These are phyloP conservation scores for Pythium folliculosum DNA, from an alignment of 352 stramenopile genomes.

Conservation along the genomic window DNA sequence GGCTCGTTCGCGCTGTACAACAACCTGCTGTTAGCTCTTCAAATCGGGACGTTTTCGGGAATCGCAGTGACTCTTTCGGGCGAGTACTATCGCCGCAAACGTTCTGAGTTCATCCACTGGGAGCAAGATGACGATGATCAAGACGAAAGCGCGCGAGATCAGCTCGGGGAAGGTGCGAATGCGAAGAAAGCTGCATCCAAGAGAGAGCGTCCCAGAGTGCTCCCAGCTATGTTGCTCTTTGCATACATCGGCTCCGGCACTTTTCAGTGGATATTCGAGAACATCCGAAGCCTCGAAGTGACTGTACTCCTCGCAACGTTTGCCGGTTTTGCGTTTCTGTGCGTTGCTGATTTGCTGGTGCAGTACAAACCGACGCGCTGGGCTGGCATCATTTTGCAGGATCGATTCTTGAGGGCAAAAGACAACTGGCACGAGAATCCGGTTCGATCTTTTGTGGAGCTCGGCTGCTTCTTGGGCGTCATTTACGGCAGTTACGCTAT, in stretches of 20 bases:
- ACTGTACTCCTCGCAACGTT: slow-evolving; percentile 75
- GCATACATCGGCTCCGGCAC: slow-evolving; percentile 85
- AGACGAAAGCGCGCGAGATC: neutral
- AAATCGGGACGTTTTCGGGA: slow-evolving; percentile 82
- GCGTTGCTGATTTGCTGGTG: slow-evolving; percentile 66
- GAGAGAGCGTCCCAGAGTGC: slow-evolving; percentile 32
- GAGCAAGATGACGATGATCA: slow-evolving; percentile 30
- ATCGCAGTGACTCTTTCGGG: slow-evolving; percentile 79
- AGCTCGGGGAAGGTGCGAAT: neutral
- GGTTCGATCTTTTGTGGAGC: slow-evolving; percentile 82
- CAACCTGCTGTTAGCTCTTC: slow-evolving; percentile 73
- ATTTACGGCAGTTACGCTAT: slow-evolving; percentile 89
- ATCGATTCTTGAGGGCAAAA: slow-evolving; percentile 73
- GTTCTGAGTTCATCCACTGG: slow-evolving; percentile 57
- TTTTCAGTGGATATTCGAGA: slow-evolving; percentile 90
- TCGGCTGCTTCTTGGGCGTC: slow-evolving; percentile 84
- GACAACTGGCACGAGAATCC: slow-evolving; percentile 77
- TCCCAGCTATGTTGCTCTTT: slow-evolving; percentile 72
- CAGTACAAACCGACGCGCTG: slow-evolving; percentile 45
- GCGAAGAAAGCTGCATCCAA: neutral
- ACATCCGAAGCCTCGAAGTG: slow-evolving; percentile 83
- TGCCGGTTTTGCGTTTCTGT: slow-evolving; percentile 83
- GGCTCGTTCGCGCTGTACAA: slow-evolving; percentile 84
- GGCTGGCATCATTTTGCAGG: slow-evolving; percentile 83
- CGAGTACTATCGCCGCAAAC: slow-evolving; percentile 73